These are phyloP conservation scores for Boletus huronensis DNA, from an alignment of 768 basidiomycete genomes.

Conservation along the genomic window DNA sequence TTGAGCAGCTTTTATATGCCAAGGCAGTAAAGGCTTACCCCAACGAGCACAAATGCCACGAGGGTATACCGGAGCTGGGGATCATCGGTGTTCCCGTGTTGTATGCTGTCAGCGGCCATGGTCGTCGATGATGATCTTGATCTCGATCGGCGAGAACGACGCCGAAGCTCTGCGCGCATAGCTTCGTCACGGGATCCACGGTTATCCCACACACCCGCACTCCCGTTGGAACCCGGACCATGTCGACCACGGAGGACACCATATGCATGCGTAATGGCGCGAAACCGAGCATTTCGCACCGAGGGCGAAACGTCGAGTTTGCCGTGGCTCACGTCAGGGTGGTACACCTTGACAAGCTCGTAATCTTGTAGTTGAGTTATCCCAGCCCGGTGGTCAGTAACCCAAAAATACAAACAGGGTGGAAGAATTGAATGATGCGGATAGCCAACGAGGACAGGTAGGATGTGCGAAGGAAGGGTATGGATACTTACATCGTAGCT, in stretches of 20 bases:
- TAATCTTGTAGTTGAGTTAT: slow-evolving; percentile 47
- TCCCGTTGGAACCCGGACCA: not conserved
- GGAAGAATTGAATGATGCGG: not conserved
- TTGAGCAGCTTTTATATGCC: not conserved
- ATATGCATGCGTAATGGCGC: slow-evolving; percentile 62
- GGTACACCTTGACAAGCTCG: slow-evolving; percentile 67
- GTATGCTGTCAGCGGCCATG: not conserved
- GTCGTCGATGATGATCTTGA: slow-evolving; percentile 26
- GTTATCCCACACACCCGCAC: slow-evolving; percentile 1
- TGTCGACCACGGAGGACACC: slow-evolving; percentile 34
- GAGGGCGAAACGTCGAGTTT: slow-evolving; percentile 39
- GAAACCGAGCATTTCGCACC: slow-evolving; percentile 58
- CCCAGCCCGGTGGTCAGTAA: not conserved
- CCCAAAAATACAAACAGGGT: not conserved
- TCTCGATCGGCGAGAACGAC: slow-evolving; percentile 35
- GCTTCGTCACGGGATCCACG: slow-evolving; percentile 32
- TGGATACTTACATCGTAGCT: slow-evolving; percentile 54
- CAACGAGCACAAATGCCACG: slow-evolving; percentile 8
- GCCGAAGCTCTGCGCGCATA: slow-evolving; percentile 50
- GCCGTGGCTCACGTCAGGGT: slow-evolving; percentile 57
- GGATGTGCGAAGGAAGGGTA: not conserved
- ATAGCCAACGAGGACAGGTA: not conserved
- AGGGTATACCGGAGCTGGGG: slow-evolving; percentile 11
- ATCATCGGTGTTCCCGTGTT: not conserved
- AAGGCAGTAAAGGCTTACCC: slow-evolving; percentile 9